Evolutionary conservation across 495 filamentous ascomycete species (phyloP), one percentile per base, ranked within the genome.

Genomic region (Eremomyces bilateralis): DNA sequence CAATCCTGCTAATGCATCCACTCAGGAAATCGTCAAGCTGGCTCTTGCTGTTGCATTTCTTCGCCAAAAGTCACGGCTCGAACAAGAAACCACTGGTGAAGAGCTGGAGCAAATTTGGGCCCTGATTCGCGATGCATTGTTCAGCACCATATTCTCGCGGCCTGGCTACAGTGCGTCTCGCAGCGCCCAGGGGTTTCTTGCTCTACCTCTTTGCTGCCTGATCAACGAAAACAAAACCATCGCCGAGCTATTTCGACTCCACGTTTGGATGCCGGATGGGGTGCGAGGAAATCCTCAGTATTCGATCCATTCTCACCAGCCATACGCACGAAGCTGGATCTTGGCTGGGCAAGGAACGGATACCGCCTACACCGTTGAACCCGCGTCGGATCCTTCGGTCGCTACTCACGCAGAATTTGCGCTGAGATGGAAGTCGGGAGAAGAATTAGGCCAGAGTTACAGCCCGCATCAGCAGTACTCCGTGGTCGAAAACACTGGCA

Each of bases 181-280:
- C 19, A 34, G 33, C 33, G 10, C 33, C 10, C 33, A 21, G 21
- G 33, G 33, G n/a, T 34, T 21, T 21, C 18, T 15, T 8, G 18
- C 33, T 8, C 15, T 34, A 8, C 15, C 33, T 21, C 33, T 34
- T 21, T 34, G 33, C 10, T 20, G 33, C 15, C 33, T 15, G n/a
- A 20, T 12, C 4, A 34, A 34, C 10, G 33, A 34, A 13, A 27
- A 27, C 19, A 20, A 20, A 19, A 21, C 18, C 21, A 34, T 34
- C 15, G 33, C 18, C 19, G 33, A 34, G 18, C 33, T 34, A 12
- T 34, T 19, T 15, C 33, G 33, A 8, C 33, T 34, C 19, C 33
- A 34, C 19, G 33, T 34, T 21, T 34, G 33, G 33, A 17, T 34
- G 12, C 33, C 33, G 4, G 33, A 34, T 21, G 33, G 21, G n/a